Conservation (phyloP, 1,139 yeast species). For the Taphrina pruni region DNA sequence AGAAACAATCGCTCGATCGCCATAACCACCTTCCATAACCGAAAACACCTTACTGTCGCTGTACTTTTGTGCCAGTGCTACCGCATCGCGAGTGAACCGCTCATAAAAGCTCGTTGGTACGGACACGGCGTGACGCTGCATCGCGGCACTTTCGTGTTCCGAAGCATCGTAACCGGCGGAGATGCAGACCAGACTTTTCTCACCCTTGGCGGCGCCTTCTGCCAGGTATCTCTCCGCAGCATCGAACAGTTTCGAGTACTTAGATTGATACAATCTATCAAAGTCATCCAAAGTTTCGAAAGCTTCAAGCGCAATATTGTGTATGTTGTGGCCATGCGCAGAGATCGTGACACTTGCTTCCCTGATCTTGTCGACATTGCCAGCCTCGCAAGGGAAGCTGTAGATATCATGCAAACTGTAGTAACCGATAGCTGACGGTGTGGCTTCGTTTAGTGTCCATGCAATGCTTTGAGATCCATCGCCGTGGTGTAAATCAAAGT, state of each 20-base stretch:
- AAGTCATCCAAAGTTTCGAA: slow-evolving; percentile 70
- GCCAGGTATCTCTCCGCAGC: slow-evolving; percentile 72
- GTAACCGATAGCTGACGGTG: slow-evolving; percentile 72
- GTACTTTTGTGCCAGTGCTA: slow-evolving; percentile 66
- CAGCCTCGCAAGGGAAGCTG: slow-evolving; percentile 84
- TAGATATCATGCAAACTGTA: slow-evolving; percentile 85
- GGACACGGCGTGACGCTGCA: slow-evolving; percentile 85
- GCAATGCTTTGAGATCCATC: slow-evolving; percentile 90
- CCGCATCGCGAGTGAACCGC: slow-evolving; percentile 73
- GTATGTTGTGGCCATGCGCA: slow-evolving; percentile 69
- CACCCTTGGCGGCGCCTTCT: slow-evolving; percentile 51
- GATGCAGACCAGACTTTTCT: slow-evolving; percentile 69
- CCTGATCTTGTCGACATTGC: slow-evolving; percentile 58
- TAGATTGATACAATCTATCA: slow-evolving; percentile 64
- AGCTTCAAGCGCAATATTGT: slow-evolving; percentile 82
- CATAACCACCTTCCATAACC: slow-evolving; percentile 83
- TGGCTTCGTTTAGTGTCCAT: slow-evolving; percentile 62
- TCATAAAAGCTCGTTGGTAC: slow-evolving; percentile 84
- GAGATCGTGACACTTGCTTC: slow-evolving; percentile 81
- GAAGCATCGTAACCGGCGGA: slow-evolving; percentile 92
- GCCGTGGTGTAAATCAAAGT: slow-evolving; percentile 89
- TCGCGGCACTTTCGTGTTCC: slow-evolving; percentile 77
- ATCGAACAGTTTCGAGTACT: slow-evolving; percentile 66
- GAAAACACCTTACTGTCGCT: slow-evolving; percentile 70
- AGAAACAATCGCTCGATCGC: slow-evolving; percentile 80